Evolutionary conservation across 2,329 filamentous ascomycete species (phyloP).

Genomic region (Fusarium continuum): DNA sequence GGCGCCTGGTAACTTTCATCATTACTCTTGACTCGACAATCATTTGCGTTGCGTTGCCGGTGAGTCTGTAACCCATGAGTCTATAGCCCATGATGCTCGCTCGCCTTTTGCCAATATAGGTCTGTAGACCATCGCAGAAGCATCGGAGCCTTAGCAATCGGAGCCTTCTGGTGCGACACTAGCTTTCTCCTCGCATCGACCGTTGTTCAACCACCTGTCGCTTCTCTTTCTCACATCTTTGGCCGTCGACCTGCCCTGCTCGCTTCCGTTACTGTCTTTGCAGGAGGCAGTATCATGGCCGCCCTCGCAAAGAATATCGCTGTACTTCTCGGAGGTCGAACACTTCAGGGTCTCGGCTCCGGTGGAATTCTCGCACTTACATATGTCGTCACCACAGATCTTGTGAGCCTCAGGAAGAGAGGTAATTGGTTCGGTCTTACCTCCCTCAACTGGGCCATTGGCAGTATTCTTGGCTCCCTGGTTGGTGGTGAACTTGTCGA

Average conservation of each 20-base stretch:
- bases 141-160: conserved; percentile 34
- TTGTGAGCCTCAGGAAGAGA: conserved; percentile 55
- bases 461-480: conserved; percentile 55
- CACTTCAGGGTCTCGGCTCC: conserved; percentile 61
- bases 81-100: too few species aligned
- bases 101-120: background rate
- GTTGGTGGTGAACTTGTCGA: conserved; percentile 64
- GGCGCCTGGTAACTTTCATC: conserved; percentile 38
- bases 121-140: conserved; percentile 35
- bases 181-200: conserved; percentile 41
- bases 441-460: conserved; percentile 62
- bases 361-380: conserved; percentile 59
- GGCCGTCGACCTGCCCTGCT: conserved; percentile 34
- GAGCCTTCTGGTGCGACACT: conserved; percentile 41
- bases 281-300: conserved; percentile 32
- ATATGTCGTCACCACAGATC: conserved; percentile 57
- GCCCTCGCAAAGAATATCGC: conserved; percentile 34
- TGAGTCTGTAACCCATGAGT: conserved; percentile 12
- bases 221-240: conserved; percentile 40
- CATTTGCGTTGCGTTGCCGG: conserved; percentile 37
- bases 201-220: conserved; percentile 37
- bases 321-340: conserved; percentile 57
- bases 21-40: conserved; percentile 41
- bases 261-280: conserved; percentile 31
- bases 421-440: conserved; percentile 53